Conservation (phyloP, 257 asterid species). For the Fraxinus quadrangulata region DNA sequence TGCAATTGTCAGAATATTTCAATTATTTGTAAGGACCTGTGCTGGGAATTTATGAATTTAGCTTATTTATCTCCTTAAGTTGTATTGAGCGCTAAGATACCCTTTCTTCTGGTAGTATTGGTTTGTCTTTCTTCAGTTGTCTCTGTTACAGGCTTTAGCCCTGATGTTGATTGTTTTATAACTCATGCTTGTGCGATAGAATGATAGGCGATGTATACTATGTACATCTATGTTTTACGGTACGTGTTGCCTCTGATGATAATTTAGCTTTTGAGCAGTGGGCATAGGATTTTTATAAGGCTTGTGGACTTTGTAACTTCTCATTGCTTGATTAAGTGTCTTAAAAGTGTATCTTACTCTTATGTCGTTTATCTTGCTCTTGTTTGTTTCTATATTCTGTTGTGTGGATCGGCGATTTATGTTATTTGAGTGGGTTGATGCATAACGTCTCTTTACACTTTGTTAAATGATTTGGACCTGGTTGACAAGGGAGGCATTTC, state of each 20-base stretch:
- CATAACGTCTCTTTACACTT: too few relatives aligned
- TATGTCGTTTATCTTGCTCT: too few relatives aligned
- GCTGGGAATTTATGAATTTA: background rate
- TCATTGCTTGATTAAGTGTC: background rate
- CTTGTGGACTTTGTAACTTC: background rate
- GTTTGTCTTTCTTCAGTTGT: background rate
- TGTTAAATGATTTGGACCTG: too few relatives aligned
- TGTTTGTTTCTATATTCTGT: too few relatives aligned
- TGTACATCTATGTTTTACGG: background rate
- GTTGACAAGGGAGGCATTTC: too few relatives aligned
- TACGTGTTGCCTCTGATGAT: background rate
- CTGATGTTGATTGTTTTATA: background rate
- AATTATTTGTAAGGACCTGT: too few relatives aligned
- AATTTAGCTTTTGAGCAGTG: background rate
- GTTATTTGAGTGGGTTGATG: too few relatives aligned
- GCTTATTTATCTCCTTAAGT: background rate
- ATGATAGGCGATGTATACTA: background rate
- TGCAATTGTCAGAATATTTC: background rate
- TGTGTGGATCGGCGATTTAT: background rate
- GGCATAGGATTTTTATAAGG: background rate
- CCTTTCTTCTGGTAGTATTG: background rate
- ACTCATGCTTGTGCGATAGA: background rate
- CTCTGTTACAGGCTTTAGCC: background rate
- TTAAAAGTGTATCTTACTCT: background rate
- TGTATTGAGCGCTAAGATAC: background rate